phyloP scores from a whole-genome alignment of 2,329 filamentous ascomycete species.

The Diaporthe capsici region DNA sequence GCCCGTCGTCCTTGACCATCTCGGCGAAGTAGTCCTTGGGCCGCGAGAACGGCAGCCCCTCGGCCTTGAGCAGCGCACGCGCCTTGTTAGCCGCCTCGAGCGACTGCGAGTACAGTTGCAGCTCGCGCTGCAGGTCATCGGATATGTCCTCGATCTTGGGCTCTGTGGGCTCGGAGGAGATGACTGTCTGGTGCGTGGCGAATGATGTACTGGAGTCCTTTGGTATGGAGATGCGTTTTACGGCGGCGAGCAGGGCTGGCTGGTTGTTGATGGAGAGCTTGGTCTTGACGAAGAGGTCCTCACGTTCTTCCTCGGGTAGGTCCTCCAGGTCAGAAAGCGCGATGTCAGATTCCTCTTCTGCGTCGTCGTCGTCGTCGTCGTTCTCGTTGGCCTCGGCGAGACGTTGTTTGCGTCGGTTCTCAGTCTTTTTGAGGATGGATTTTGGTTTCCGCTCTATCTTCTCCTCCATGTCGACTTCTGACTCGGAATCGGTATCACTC shows the following conservation, averaged over 20 bases:
- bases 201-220: slow-evolving; percentile 80
- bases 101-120: slow-evolving; percentile 93
- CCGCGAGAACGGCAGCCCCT: slow-evolving; percentile 87
- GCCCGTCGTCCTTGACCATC: slow-evolving; percentile 98
- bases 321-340: slow-evolving; percentile 90
- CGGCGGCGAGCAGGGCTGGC: slow-evolving; percentile 82
- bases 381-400: slow-evolving; percentile 61
- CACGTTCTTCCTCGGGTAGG: slow-evolving; percentile 77
- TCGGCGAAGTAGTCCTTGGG: slow-evolving; percentile 98
- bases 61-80: slow-evolving; percentile 81
- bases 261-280: slow-evolving; percentile 98
- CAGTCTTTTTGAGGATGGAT: slow-evolving; percentile 60
- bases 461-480: slow-evolving; percentile 83
- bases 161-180: slow-evolving; percentile 75
- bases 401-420: slow-evolving; percentile 53
- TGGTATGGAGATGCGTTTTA: slow-evolving; percentile 83
- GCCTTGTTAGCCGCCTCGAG: slow-evolving; percentile 83
- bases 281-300: slow-evolving; percentile 90
- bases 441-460: slow-evolving; percentile 68
- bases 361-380: slow-evolving; percentile 79
- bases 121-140: slow-evolving; percentile 92
- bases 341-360: slow-evolving; percentile 81
- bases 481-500: slow-evolving; percentile 72
- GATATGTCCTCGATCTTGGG: slow-evolving; percentile 83
- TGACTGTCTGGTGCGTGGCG: slow-evolving; percentile 84